Evolutionary conservation across 2,329 filamentous ascomycete genomes (phyloP).

Genomic region (Trichoderma lentiforme): DNA sequence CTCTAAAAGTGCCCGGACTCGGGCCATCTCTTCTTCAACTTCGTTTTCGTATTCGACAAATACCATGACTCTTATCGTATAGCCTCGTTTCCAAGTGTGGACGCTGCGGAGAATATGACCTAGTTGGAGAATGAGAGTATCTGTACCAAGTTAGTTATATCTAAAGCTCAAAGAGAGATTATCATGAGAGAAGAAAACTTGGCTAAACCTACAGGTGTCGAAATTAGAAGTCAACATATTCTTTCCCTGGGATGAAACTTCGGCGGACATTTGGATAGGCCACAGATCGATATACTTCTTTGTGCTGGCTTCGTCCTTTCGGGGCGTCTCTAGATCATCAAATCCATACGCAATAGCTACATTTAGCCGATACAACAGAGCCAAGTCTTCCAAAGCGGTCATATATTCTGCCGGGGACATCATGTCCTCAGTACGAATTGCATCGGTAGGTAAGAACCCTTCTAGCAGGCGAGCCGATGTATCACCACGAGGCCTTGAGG

Average conservation of each 20-base stretch:
- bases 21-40: slow-evolving; percentile 70
- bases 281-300: slow-evolving; percentile 85
- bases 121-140: slow-evolving; percentile 78
- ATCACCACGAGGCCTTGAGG: slow-evolving; percentile 46
- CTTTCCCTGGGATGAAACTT: slow-evolving; percentile 65
- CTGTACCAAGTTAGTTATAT: slow-evolving; percentile 24
- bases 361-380: slow-evolving; percentile 75
- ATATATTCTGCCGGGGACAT: slow-evolving; percentile 73
- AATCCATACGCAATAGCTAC: slow-evolving; percentile 83
- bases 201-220: slow-evolving; percentile 66
- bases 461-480: slow-evolving; percentile 55
- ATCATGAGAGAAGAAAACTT: not conserved
- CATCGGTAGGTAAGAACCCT: slow-evolving; percentile 64
- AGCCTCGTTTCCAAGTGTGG: slow-evolving; percentile 72
- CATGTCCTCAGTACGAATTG: slow-evolving; percentile 63
- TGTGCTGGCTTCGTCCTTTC: slow-evolving; percentile 51
- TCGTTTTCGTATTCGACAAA: slow-evolving; percentile 89
- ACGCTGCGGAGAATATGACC: slow-evolving; percentile 83
- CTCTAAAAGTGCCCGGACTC: slow-evolving; percentile 70
- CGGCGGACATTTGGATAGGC: slow-evolving; percentile 92
- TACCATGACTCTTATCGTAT: slow-evolving; percentile 71
- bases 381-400: slow-evolving; percentile 77
- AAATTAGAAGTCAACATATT: slow-evolving; percentile 82
- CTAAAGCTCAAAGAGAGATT: not conserved
- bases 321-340: slow-evolving; percentile 69